Base-by-base conservation (phyloP, 129 eudicot species). In the Escallonia herrerae region DNA sequence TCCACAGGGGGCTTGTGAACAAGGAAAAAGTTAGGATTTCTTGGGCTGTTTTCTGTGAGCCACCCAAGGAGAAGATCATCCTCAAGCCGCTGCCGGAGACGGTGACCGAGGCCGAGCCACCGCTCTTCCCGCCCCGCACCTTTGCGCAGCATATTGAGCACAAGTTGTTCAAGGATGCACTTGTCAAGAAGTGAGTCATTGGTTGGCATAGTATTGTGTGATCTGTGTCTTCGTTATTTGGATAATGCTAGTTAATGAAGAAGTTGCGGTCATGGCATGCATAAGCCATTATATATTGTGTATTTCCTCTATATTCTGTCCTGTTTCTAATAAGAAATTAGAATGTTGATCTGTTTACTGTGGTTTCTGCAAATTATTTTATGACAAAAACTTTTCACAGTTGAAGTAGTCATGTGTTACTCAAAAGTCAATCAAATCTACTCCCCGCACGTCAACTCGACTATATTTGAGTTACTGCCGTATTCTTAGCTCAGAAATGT, bases 1-100 rank as follows among this genome's bases (percentile, higher is more conserved):
- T 93, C 37, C 99, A 93, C 58, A 82, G 99, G 63, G 96, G 95
- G 7, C 76, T 93, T 41, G 99, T 93, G 76, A 93, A 93, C 56
- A 88, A 84, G 77, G 95, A 93, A 76, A 93, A 86, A 74, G 96
- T 93, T 55, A 77, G 99, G 68, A 82, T 93, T 33, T 88, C 99
- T 38, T 93, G 99, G 99, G 96, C 95, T 7, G 91, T 83, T 47
- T 93, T 93, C 52, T 88, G 95, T 72, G 98, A 88, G 74, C 99
- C 99, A 39, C 96, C 91, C 3, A 86, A 86, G 78, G 99, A 93
- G 44, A 91, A 85, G 68, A 91, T 91, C 15, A 62, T 87, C 15
- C 79, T 91, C 45, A 79, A 83, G 86, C 96, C 97, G 43, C 72
- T 91, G 59, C 86, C 95, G 0, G 97, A 87, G 84, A 86, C 87